A percentile compares a stretch with the other conserved stretches of the same genome.
Evolutionary conservation across 805 yeast species (phyloP).

Genomic region (Groenewaldozyma salmanticensis): DNA sequence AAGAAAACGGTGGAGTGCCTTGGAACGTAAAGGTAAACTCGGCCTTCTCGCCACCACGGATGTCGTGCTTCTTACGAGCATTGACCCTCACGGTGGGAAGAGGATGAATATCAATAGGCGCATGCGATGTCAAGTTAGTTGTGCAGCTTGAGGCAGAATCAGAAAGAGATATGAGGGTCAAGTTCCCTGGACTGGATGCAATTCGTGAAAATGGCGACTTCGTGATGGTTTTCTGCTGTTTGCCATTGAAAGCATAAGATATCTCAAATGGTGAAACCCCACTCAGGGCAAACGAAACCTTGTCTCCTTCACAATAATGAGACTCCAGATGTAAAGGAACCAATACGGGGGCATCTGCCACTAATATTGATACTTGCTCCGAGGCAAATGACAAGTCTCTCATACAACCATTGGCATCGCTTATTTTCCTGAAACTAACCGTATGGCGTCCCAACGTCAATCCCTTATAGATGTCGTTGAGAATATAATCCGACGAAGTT

Average conservation of each 20-base stretch:
- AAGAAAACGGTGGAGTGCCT: conserved; percentile 85
- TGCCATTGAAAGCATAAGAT: conserved; percentile 61
- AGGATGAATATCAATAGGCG: conserved; percentile 38
- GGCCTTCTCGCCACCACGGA: conserved; percentile 91
- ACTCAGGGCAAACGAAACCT: conserved; percentile 59
- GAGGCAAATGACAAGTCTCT: conserved; percentile 34
- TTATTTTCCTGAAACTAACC: conserved; percentile 46
- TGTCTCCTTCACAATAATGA: conserved; percentile 88
- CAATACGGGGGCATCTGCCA: conserved; percentile 72
- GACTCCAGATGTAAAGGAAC: conserved; percentile 31
- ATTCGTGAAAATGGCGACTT: conserved; percentile 48
- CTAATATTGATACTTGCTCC: conserved; percentile 44
- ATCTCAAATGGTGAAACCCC: conserved; percentile 78
- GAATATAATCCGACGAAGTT: conserved; percentile 28
- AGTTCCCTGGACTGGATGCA: conserved; percentile 74
- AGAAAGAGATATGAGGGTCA: conserved; percentile 55
- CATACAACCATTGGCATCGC: conserved; percentile 64
- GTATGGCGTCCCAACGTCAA: conserved; percentile 63
- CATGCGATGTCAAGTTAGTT: conserved; percentile 22
- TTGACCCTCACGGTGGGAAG: conserved; percentile 67
- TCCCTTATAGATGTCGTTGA: conserved; percentile 38
- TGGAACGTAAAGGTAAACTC: conserved; percentile 72
- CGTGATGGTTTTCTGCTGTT: conserved; percentile 45
- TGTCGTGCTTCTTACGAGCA: conserved; percentile 36
- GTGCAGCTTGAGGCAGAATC: conserved; percentile 71